Evolutionary conservation across 2,329 filamentous ascomycete species (phyloP).

Genomic region (Rutstroemia sydowiana): DNA sequence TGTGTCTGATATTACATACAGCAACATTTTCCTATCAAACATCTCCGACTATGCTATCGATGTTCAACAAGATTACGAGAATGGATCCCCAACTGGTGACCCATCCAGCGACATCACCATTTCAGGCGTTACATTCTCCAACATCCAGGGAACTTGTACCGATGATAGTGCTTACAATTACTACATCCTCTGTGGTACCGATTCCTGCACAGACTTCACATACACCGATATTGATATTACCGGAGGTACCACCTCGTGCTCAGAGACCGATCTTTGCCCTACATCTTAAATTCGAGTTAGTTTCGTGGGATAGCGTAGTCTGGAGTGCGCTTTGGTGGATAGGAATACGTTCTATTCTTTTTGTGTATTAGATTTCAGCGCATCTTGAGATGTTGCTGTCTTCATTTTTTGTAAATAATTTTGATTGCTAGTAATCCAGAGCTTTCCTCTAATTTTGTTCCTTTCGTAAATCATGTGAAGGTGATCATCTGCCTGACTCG

Average conservation of each 20-base stretch:
- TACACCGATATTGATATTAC: constrained; percentile 33
- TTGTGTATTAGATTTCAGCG: no score
- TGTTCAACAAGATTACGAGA: constrained; percentile 45
- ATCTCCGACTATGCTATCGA: constrained; percentile 43
- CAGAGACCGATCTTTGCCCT: no score
- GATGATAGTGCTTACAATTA: constrained; percentile 30
- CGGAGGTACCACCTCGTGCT: not conserved
- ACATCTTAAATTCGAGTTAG: no score
- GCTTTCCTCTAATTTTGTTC: no score
- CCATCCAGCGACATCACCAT: constrained; percentile 35
- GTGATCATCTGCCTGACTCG: no score
- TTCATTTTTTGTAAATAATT: no score
- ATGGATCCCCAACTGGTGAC: constrained; percentile 35
- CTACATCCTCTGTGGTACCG: constrained; percentile 34
- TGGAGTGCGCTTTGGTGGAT: no score
- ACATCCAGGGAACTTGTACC: constrained; percentile 30
- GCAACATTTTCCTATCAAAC: constrained; percentile 37
- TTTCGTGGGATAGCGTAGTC: no score
- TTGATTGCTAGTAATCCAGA: no score
- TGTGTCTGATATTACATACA: constrained; percentile 38
- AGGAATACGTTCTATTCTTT: no score
- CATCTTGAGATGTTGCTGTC: no score
- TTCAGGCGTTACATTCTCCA: constrained; percentile 30
- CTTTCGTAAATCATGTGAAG: no score
- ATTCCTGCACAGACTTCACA: constrained; percentile 32